Percentiles rank a stretch among this genome's conserved stretches.
Conservation (phyloP, 2,329 filamentous ascomycete species). For the Hysterium pulicare region DNA sequence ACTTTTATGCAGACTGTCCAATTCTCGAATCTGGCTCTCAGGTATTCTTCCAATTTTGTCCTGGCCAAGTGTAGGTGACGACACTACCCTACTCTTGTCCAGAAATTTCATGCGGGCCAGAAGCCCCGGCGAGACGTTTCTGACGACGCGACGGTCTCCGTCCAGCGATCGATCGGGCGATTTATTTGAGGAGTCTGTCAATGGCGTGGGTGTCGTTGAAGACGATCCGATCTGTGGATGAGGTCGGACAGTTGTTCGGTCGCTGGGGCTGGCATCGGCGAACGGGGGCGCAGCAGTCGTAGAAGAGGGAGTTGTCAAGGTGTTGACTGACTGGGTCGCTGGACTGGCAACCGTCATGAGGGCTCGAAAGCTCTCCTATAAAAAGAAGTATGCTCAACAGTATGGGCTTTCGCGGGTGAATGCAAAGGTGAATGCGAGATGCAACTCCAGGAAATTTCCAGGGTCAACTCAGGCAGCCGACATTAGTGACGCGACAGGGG, state of each 20-base stretch:
- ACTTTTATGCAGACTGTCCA: slow-evolving; percentile 63
- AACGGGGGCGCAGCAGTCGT: neutral
- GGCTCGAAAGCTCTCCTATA: slow-evolving; percentile 2
- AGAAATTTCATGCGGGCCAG: slow-evolving; percentile 44
- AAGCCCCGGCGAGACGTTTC: slow-evolving; percentile 42
- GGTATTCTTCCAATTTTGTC: slow-evolving; percentile 65
- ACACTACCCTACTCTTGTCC: slow-evolving; percentile 35
- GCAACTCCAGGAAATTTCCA: neutral
- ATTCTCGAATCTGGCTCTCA: slow-evolving; percentile 65
- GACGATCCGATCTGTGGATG: slow-evolving; percentile 1
- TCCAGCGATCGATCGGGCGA: slow-evolving; percentile 12
- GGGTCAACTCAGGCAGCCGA: neutral
- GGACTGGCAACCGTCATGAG: slow-evolving; percentile 3
- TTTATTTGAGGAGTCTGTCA: slow-evolving; percentile 5
- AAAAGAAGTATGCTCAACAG: no score
- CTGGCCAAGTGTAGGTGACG: slow-evolving; percentile 25
- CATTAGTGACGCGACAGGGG: neutral
- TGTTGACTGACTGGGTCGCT: neutral
- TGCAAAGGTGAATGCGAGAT: no score
- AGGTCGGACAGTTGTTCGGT: slow-evolving; percentile 5
- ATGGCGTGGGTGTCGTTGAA: slow-evolving; percentile 11
- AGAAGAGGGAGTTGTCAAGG: neutral
- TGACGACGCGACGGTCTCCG: slow-evolving; percentile 31
- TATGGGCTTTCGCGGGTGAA: no score
- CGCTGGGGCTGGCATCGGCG: neutral